Conservation (phyloP, 257 asterid species). For the Linaria vulgaris region DNA sequence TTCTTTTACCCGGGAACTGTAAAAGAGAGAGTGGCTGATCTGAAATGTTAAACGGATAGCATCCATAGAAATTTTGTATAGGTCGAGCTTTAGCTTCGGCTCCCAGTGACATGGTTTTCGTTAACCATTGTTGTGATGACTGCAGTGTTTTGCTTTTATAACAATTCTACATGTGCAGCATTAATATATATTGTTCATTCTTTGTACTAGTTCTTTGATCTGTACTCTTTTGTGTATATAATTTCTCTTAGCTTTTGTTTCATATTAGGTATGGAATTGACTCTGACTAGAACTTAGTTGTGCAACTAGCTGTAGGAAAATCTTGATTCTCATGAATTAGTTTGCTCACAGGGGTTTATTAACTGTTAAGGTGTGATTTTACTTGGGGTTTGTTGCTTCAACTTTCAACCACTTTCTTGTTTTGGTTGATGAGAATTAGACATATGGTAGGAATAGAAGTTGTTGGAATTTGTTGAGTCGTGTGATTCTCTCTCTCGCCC, state of each 20-base stretch:
- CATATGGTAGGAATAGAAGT: neutral
- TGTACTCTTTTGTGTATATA: constrained; percentile 35
- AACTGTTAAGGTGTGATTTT: neutral
- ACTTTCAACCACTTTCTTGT: too few species aligned
- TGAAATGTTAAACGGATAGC: neutral
- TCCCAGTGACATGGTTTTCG: constrained; percentile 28
- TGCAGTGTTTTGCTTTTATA: constrained; percentile 31
- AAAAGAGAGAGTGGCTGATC: constrained; percentile 58
- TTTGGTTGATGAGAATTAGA: too few species aligned
- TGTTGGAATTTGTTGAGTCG: neutral
- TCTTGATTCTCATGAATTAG: too few species aligned
- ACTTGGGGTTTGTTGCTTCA: too few species aligned
- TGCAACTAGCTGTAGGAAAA: too few species aligned
- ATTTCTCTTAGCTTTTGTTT: constrained; percentile 25
- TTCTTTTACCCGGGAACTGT: constrained; percentile 84
- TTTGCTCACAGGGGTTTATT: too few species aligned
- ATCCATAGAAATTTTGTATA: constrained; percentile 30
- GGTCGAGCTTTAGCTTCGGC: constrained; percentile 35
- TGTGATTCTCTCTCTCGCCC: neutral
- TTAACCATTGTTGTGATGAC: constrained; percentile 36
- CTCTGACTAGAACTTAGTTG: neutral
- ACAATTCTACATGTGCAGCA: constrained; percentile 26
- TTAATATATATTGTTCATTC: constrained; percentile 38
- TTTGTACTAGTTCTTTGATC: constrained; percentile 37
- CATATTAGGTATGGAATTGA: constrained; percentile 18